phyloP scores from a whole-genome alignment of 495 filamentous ascomycete species.

The Aspergillus cristatus region DNA sequence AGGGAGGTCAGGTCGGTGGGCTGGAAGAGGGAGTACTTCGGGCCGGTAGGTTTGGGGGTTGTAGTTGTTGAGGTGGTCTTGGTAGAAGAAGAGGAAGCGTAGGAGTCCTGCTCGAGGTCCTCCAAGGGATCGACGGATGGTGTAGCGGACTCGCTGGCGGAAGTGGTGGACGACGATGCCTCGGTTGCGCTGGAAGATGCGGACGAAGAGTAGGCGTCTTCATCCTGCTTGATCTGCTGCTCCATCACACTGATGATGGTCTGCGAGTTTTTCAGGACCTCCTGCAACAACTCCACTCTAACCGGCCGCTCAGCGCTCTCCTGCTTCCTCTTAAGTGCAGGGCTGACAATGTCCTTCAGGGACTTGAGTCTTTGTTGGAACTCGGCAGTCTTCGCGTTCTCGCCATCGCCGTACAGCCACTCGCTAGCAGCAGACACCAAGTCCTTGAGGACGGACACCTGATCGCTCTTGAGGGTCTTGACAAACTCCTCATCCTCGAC shows the following conservation, averaged over 20 bases:
- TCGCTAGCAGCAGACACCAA: slow-evolving; percentile 61
- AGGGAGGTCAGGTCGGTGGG: slow-evolving; percentile 49
- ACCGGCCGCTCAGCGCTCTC: slow-evolving; percentile 59
- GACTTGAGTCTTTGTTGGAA: slow-evolving; percentile 63
- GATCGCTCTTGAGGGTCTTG: slow-evolving; percentile 52
- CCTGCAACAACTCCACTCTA: slow-evolving; percentile 51
- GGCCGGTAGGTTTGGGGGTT: slow-evolving; percentile 24
- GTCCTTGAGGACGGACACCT: slow-evolving; percentile 52
- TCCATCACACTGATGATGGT: slow-evolving; percentile 37
- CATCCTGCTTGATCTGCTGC: slow-evolving; percentile 32
- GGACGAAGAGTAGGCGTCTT: slow-evolving; percentile 30
- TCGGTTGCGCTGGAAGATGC: slow-evolving; percentile 16
- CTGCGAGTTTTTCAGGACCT: slow-evolving; percentile 47
- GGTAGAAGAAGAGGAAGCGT: slow-evolving; percentile 23
- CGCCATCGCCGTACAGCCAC: slow-evolving; percentile 86
- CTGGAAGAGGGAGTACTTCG: slow-evolving; percentile 32
- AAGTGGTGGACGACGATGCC: slow-evolving; percentile 15
- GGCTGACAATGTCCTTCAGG: slow-evolving; percentile 60
- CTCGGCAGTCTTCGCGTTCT: slow-evolving; percentile 58
- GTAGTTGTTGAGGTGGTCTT: slow-evolving; percentile 21
- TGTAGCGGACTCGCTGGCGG: slow-evolving; percentile 8
- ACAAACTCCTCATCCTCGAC: slow-evolving; percentile 67
- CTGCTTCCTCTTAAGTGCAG: slow-evolving; percentile 57
- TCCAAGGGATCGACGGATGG: slow-evolving; percentile 15
- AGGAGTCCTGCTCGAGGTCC: slow-evolving; percentile 35